phyloP scores from a whole-genome alignment of 495 filamentous ascomycete genomes.

The Patellaria atrata region DNA sequence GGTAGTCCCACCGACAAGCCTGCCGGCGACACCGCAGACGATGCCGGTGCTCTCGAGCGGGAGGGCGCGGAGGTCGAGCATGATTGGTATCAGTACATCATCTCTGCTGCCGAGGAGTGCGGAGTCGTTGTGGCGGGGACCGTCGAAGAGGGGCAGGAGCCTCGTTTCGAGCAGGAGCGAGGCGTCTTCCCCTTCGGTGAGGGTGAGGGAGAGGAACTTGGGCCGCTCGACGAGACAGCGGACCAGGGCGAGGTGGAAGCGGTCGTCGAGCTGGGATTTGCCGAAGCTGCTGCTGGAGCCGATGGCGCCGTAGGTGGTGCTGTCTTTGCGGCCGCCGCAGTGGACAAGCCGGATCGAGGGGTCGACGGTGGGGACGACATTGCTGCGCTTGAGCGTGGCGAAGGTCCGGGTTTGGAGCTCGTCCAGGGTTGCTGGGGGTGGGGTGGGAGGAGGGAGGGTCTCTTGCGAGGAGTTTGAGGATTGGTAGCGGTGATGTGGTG shows the following conservation, averaged over 20 bases:
- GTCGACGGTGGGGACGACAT: slow-evolving; percentile 60
- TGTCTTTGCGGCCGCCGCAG: slow-evolving; percentile 57
- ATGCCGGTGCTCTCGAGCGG: slow-evolving; percentile 87
- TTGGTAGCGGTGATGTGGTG: slow-evolving; percentile 33
- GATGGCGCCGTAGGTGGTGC: slow-evolving; percentile 11
- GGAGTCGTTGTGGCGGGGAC: slow-evolving; percentile 22
- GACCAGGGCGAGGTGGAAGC: slow-evolving; percentile 51
- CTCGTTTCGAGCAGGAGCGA: slow-evolving; percentile 67
- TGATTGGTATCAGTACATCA: slow-evolving; percentile 74
- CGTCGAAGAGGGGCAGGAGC: slow-evolving; percentile 42
- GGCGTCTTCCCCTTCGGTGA: slow-evolving; percentile 72
- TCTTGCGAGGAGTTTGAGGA: slow-evolving; percentile 36
- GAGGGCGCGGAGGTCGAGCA: slow-evolving; percentile 65
- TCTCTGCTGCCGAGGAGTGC: slow-evolving; percentile 68
- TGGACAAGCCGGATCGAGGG: slow-evolving; percentile 57
- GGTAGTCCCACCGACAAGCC: slow-evolving; percentile 45
- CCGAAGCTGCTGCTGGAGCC: slow-evolving; percentile 19
- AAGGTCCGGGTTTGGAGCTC: slow-evolving; percentile 81
- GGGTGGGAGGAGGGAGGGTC: slow-evolving; percentile 46
- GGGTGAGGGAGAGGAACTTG: slow-evolving; percentile 70
- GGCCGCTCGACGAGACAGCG: slow-evolving; percentile 58
- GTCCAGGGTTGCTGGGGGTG: slow-evolving; percentile 57
- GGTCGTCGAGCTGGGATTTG: slow-evolving; percentile 30
- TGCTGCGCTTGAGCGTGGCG: slow-evolving; percentile 52
- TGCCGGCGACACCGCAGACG: slow-evolving; percentile 78